Evolutionary conservation across 2,329 filamentous ascomycete genomes (phyloP).

Genomic region (Trichocomaceae sp.): DNA sequence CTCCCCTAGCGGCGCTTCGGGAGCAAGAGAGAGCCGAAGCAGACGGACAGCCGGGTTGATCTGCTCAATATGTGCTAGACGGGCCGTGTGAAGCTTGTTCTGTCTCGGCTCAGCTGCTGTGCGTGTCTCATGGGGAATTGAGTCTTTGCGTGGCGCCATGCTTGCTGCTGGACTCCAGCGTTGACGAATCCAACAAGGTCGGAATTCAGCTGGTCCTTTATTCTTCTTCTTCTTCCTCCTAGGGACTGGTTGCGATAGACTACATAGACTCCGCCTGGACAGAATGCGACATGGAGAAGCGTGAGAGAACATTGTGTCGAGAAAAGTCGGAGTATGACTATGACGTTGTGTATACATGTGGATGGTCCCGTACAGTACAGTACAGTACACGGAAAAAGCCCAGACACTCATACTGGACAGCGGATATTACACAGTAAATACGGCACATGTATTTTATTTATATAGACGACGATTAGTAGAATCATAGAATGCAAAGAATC

Average conservation of each 20-base stretch:
- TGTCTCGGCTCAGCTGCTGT: slow-evolving; percentile 69
- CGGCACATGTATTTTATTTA: no score
- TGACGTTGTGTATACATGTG: not conserved
- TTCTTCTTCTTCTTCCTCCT: not conserved
- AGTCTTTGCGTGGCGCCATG: slow-evolving; percentile 25
- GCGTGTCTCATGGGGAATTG: slow-evolving; percentile 58
- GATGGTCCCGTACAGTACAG: not conserved
- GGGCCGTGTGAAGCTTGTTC: slow-evolving; percentile 56
- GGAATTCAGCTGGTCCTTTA: not conserved
- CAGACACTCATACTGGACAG: no score
- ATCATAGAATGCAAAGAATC: no score
- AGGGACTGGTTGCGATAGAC: not conserved
- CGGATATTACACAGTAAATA: no score
- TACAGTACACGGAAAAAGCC: not conserved
- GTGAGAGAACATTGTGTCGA: not conserved
- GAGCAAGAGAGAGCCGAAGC: slow-evolving; percentile 57
- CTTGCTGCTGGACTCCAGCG: not conserved
- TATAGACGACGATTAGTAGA: no score
- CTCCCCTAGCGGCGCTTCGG: slow-evolving; percentile 30
- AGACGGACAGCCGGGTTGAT: slow-evolving; percentile 63
- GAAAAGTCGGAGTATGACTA: not conserved
- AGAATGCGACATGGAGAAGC: not conserved
- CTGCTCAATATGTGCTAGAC: slow-evolving; percentile 53
- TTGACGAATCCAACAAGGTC: slow-evolving; percentile 4
- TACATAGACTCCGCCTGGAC: not conserved